These are phyloP conservation scores for Pterocarpus macrocarpus DNA, from an alignment of 306 rosid genomes.

Conservation along the genomic window DNA sequence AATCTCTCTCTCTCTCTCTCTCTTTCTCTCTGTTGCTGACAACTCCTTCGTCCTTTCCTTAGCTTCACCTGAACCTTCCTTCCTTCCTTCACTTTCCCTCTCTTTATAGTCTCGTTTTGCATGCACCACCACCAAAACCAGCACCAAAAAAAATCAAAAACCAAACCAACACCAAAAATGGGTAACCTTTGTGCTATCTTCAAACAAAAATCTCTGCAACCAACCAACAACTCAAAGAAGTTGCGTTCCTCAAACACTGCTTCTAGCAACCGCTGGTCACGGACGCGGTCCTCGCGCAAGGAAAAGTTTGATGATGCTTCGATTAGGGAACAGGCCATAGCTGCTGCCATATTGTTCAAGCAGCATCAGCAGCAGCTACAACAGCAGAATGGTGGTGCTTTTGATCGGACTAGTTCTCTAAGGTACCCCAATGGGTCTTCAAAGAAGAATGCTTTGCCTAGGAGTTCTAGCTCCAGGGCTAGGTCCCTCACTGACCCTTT, in stretches of 20 bases:
- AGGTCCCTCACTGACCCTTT: constrained; percentile 91
- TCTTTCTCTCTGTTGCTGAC: not conserved
- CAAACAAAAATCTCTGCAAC: constrained; percentile 52
- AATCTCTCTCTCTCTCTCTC: not conserved
- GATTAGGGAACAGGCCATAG: constrained; percentile 81
- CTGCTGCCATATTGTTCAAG: constrained; percentile 83
- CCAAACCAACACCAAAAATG: constrained; percentile 52
- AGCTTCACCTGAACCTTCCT: constrained; percentile 8
- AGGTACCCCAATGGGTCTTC: constrained; percentile 71
- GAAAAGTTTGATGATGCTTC: constrained; percentile 67
- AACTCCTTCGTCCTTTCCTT: not conserved
- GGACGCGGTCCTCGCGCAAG: constrained; percentile 57
- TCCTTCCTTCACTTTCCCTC: not conserved
- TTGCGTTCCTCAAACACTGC: constrained; percentile 64
- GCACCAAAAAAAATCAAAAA: not conserved
- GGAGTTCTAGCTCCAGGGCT: constrained; percentile 91
- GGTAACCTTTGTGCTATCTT: constrained; percentile 84
- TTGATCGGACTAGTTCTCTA: constrained; percentile 86
- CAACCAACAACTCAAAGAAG: constrained; percentile 52
- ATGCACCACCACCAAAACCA: not conserved
- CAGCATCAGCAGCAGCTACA: constrained; percentile 74
- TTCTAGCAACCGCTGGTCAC: constrained; percentile 64
- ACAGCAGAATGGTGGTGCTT: constrained; percentile 50
- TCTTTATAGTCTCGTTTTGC: not conserved
- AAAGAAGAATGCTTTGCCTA: constrained; percentile 68